Evolutionary conservation across 306 rosid species (phyloP), one percentile per base, ranked within the genome.

Genomic region (Rosa multiflora): DNA sequence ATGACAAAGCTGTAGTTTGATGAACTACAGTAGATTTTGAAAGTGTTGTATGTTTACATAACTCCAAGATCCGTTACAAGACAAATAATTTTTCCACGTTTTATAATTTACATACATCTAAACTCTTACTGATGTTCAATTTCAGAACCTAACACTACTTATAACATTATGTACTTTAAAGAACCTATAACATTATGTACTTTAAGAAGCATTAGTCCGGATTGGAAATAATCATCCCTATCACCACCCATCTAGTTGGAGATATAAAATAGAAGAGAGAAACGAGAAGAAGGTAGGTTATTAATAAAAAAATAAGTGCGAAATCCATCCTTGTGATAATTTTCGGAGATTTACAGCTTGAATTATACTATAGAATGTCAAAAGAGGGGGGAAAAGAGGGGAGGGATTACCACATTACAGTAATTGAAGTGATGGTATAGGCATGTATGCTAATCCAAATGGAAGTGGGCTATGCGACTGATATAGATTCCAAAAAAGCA

Each of bases 401-500:
- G 9, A 32, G 21, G 49, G 18, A 67, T 13, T 52, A 53, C 13
- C 42, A 49, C 35, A 68, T 67, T 72, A 32, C 78, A 75, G 61
- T 76, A 21, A 14, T 8, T 48, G 40, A 56, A 76, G 18, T 20
- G 63, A 58, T 67, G 29, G 53, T 67, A 35, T 23, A 10, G 46
- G 59, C 52, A 64, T 3, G 23, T 32, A 75, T 75, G 18, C 71
- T 39, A 37, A 73, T 44, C 73, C 59, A 46, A 71, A 37, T 37
- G 75, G 59, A 76, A 72, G 15, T 58, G 29, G 53, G 75, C 84
- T 90, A 93, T 43, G 89, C 53, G 67, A 90, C 90, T 23, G 96
- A 88, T 46, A 77, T 71, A 0, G 92, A 89, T 76, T 87, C 87
- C 89, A 93, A 83, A 4, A 93, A 86, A 42, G 90, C 79, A 79